These are phyloP conservation scores for Cutaneotrichosporon sp. DNA, from an alignment of 1,284 basidiomycete genomes.

Conservation along the genomic window DNA sequence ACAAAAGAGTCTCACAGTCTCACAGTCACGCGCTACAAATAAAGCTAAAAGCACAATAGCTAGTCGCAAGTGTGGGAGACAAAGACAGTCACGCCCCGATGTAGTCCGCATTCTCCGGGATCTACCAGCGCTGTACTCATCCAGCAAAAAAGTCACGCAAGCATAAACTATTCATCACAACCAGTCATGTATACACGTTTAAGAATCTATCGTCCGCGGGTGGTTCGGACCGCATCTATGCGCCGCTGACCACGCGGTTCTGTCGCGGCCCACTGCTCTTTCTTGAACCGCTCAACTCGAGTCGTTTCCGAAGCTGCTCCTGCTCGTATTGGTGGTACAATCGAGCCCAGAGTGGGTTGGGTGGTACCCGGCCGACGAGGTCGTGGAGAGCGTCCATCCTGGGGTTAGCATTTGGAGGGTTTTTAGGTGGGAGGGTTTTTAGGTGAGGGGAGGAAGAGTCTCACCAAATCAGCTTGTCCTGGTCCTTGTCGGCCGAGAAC, in stretches of 20 bases:
- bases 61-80: no score
- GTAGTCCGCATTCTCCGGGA: no score
- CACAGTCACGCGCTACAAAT: no score
- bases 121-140: no score
- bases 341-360: conserved; percentile 87
- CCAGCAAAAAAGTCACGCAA: conserved; percentile 1
- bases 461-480: conserved; percentile 82
- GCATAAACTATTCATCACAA: conserved; percentile 9
- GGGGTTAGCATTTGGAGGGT: conserved; percentile 19
- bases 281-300: neutral
- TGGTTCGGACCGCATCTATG: neutral
- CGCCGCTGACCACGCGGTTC: neutral
- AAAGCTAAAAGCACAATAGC: no score
- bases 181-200: conserved; percentile 5
- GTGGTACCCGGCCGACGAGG: conserved; percentile 79
- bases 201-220: neutral
- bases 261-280: neutral
- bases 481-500: conserved; percentile 89
- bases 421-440: no score
- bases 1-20: no score
- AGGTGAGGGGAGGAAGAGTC: conserved; percentile 41
- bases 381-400: conserved; percentile 80
- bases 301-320: conserved; percentile 3
- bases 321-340: conserved; percentile 55
- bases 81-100: no score